phyloP scores from a whole-genome alignment of 2,329 filamentous ascomycete species.

The Fusarium sp. region DNA sequence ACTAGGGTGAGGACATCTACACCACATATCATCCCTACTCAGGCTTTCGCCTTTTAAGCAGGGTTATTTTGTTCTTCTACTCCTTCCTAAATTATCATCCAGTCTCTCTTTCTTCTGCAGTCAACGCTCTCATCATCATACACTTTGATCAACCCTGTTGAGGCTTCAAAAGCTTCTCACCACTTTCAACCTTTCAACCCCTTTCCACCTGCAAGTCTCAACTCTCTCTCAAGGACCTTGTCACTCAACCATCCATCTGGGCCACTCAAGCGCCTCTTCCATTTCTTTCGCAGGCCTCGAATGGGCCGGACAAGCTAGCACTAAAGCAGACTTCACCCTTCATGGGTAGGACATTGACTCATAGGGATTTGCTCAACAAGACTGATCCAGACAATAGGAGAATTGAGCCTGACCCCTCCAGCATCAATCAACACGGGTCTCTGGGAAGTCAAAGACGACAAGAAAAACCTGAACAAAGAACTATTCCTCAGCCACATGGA shows the following conservation, averaged over 20 bases:
- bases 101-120: not conserved
- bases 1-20: not conserved
- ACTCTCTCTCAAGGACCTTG: not conserved
- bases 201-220: not conserved
- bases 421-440: not conserved
- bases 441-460: not conserved
- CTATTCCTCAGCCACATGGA: not conserved
- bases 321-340: rapidly evolving
- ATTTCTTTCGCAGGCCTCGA: not conserved
- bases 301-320: rapidly evolving
- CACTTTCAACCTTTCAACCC: not conserved
- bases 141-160: not conserved
- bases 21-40: not conserved
- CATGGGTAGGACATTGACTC: not conserved
- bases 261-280: rapidly evolving
- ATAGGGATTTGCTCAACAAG: not conserved
- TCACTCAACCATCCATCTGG: not conserved
- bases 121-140: not conserved
- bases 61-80: rapidly evolving
- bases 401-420: not conserved
- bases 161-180: not conserved
- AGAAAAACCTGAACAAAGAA: not conserved
- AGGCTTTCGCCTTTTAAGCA: not conserved
- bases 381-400: not conserved
- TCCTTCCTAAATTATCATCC: not conserved